Base-by-base conservation (phyloP, 495 filamentous ascomycete species). In the Chlorociboria aeruginascens region DNA sequence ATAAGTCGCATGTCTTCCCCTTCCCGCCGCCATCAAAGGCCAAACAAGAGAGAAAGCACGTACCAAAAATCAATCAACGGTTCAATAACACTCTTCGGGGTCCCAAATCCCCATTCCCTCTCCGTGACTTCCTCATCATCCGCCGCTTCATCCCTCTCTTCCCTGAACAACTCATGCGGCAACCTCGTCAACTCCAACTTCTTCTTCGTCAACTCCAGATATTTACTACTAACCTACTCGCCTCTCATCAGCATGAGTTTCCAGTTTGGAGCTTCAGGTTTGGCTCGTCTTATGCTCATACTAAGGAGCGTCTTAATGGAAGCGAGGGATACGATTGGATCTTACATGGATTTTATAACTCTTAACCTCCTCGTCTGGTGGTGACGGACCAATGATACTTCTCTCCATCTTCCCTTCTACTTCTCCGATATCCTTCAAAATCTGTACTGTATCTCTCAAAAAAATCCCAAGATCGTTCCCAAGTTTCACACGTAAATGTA, bases 131-230 rank as follows among this genome's bases (percentile, higher is more conserved):
- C 20, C 20, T 25, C 20, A 25, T 25, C 1, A 25, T 25, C 20
- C 20, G 20, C 20, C 20, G 4, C 20, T 25, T 4, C 20, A 25
- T 25, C 20, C 20, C 20, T 25, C 46, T 59, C 64, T 11, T 64
- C 58, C 25, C 62, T 48, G 12, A 67, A 48, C 20, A 61, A 42
- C 50, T 74, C 70, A 56, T 69, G 73, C 43, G 74, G 74, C 28
- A 78, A 60, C 37, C 73, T 63, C 11, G 72, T 71, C 32, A 77
- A 61, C 50, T 77, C 72, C 16, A 78, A 65, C 51, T 78, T 78
- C 56, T 69, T 68, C 51, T 56, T 65, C 34, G 73, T 74, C 39
- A 75, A 66, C 39, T 73, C 64, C 0, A 77, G 62, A 53, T 76
- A 70, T 52, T 66, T 70, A 28, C 61, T 67, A 3, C 69, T 72